Percentiles rank a stretch among this genome's conserved stretches.
phyloP scores from a whole-genome alignment of 2,329 filamentous ascomycete species.

The Helotiales sp. region DNA sequence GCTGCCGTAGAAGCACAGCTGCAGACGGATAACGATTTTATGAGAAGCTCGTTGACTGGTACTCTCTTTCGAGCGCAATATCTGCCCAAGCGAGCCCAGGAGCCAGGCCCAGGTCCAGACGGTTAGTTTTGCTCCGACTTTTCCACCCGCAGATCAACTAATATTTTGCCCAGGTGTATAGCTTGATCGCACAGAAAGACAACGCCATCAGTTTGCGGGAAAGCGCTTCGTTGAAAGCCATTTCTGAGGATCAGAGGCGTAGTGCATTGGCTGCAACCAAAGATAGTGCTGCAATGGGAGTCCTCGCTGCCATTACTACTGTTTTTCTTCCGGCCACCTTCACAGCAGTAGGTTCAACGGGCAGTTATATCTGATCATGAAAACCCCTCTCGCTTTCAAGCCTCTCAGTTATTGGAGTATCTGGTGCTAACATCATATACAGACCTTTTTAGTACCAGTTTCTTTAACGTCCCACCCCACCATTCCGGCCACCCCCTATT shows the following conservation, averaged over 20 bases:
- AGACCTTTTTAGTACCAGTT: neutral
- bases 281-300: neutral
- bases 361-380: too few relatives aligned
- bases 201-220: neutral
- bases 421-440: neutral
- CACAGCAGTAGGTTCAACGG: neutral
- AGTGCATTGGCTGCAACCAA: neutral
- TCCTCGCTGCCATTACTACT: neutral
- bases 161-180: neutral
- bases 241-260: neutral
- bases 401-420: too few relatives aligned
- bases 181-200: neutral
- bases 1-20: neutral
- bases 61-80: neutral
- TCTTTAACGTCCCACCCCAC: neutral
- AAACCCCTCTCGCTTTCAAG: too few relatives aligned
- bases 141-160: neutral
- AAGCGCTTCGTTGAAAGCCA: neutral
- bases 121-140: neutral
- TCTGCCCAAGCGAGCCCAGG: neutral
- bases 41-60: neutral
- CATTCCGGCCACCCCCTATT: too few relatives aligned
- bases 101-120: neutral
- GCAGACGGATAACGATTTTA: neutral
- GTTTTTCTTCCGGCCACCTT: neutral